Conservation (phyloP, 331 rosid genomes). For the Rhamnella rubrinervis region DNA sequence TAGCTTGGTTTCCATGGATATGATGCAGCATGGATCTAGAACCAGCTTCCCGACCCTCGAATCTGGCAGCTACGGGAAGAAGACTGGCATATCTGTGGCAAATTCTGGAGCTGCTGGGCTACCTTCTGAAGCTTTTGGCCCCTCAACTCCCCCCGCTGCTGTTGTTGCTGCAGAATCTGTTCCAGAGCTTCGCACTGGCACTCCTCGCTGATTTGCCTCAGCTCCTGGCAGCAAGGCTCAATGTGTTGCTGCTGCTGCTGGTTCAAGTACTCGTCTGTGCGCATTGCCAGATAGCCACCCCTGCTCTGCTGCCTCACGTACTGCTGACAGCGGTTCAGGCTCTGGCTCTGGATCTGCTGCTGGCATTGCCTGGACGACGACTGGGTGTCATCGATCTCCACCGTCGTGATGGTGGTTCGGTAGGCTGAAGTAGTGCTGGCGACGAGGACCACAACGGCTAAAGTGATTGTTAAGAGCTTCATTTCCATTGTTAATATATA, state of each 20-base stretch:
- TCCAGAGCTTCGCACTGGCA: conserved; percentile 43
- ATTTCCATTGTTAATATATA: background rate
- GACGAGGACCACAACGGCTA: conserved; percentile 5
- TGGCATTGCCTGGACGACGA: background rate
- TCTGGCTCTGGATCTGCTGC: conserved; percentile 5
- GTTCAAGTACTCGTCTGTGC: too few relatives aligned
- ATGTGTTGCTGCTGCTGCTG: background rate
- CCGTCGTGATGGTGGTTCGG: conserved; percentile 10
- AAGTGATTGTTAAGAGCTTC: background rate
- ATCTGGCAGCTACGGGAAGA: conserved; percentile 16
- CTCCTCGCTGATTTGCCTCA: background rate
- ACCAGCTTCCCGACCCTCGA: too few relatives aligned
- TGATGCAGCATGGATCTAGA: background rate
- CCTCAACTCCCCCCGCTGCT: background rate
- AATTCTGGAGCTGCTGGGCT: background rate
- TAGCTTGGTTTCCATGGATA: too few relatives aligned
- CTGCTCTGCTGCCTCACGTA: background rate
- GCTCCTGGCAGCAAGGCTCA: conserved; percentile 21
- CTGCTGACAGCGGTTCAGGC: conserved; percentile 7
- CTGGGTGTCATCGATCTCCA: background rate
- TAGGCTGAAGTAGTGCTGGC: conserved; percentile 16
- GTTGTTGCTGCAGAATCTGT: conserved; percentile 11
- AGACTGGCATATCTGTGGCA: conserved; percentile 24
- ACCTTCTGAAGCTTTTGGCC: background rate
- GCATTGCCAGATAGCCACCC: background rate